Evolutionary conservation across 2,329 filamentous ascomycete genomes (phyloP), one percentile per base, ranked within the genome.

Genomic region (Fusarium sarcochroum): DNA sequence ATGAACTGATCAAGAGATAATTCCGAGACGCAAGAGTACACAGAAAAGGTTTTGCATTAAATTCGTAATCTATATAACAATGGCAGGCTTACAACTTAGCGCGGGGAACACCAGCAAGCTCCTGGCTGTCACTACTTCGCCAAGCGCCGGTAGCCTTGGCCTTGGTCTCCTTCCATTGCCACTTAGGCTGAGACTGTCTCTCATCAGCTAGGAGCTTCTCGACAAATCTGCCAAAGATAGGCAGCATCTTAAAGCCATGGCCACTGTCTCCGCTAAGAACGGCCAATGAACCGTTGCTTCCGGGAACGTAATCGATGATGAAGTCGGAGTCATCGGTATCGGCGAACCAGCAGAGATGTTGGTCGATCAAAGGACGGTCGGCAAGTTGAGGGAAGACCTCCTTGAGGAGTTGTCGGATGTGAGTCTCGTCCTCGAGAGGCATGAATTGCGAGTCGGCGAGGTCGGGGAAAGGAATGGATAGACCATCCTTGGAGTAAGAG

Each of bases 241-340:
- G 65, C 21, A 69, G 18, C 65, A 68, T 69, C 14, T 68, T 68
- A 0, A 68, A 68, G 1, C 65, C 65, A 5, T 68, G 65, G 1
- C 65, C 65, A 6, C 40, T 49, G 6, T 69, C 65, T 7, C 65
- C 65, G 15, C 59, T 66, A 1, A 68, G 6, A 15, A 68, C 54
- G 1, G 48, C 49, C 6, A 68, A 11, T 4, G 65, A 56, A 4
- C 45, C 61, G 10, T 61, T 42, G 1, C 65, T 69, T 11, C 66
- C 65, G 0, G 65, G 65, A 0, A 68, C 65, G 3, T 61, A 69
- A 42, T 68, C 65, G 1, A 68, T 69, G 15, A 68, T 69, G 7
- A 66, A 68, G 4, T 68, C 65, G 1, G 65, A 68, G 30, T 68
- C 65, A 45, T 68, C 65, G 1, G 65, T 68, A 3, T 68, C 65